Percentiles rank a stretch among this genome's conserved stretches.
Conservation (phyloP, 768 basidiomycete species). For the Tricholoma furcatifolium region DNA sequence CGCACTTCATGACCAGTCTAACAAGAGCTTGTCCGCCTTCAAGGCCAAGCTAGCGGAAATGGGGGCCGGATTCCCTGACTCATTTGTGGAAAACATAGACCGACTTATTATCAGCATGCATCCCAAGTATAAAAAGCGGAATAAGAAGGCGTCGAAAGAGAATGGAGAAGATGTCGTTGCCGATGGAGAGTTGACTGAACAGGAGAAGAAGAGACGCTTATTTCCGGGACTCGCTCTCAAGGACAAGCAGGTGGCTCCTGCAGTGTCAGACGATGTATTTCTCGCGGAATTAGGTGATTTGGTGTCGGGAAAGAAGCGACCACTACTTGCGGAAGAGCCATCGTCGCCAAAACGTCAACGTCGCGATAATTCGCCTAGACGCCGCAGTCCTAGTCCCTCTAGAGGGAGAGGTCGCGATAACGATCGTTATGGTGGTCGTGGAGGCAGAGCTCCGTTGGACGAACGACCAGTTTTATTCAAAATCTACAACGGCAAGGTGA, state of each 20-base stretch:
- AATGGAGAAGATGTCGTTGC: slow-evolving; percentile 36
- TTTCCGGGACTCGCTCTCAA: slow-evolving; percentile 89
- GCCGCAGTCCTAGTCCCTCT: slow-evolving; percentile 58
- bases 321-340: slow-evolving; percentile 39
- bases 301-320: slow-evolving; percentile 70
- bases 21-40: slow-evolving; percentile 72
- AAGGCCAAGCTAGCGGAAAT: slow-evolving; percentile 73
- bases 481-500: slow-evolving; percentile 87
- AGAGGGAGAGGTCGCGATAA: slow-evolving; percentile 49
- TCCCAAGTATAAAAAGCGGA: slow-evolving; percentile 89
- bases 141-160: slow-evolving; percentile 34
- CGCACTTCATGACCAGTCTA: slow-evolving; percentile 80
- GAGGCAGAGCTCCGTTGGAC: slow-evolving; percentile 50
- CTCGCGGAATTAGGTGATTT: slow-evolving; percentile 89
- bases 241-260: slow-evolving; percentile 64
- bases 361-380: slow-evolving; percentile 45
- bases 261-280: slow-evolving; percentile 72
- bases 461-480: slow-evolving; percentile 90
- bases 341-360: slow-evolving; percentile 63
- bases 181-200: slow-evolving; percentile 46
- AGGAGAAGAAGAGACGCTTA: slow-evolving; percentile 77
- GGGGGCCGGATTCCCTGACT: slow-evolving; percentile 85
- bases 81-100: slow-evolving; percentile 90
- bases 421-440: slow-evolving; percentile 33
- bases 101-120: slow-evolving; percentile 93